A percentile compares a stretch with the other conserved stretches of the same genome.
Conservation (phyloP, 2,329 filamentous ascomycete species). For the Chaetomium sp. region DNA sequence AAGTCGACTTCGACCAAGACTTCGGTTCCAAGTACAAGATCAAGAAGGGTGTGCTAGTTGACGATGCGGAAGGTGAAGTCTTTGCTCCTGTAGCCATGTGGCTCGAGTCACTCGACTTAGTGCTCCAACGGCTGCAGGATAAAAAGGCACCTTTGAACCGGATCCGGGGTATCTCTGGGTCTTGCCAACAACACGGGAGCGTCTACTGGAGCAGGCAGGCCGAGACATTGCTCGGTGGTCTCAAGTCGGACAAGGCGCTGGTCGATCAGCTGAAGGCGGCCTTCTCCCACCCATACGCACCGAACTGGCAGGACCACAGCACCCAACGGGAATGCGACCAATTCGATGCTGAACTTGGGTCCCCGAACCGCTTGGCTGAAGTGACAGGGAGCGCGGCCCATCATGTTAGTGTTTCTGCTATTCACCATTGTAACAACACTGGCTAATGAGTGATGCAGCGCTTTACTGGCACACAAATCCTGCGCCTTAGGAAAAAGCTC, state of each 20-base stretch:
- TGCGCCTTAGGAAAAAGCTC: slow-evolving; percentile 74
- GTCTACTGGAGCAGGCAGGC: slow-evolving; percentile 82
- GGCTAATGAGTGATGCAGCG: slow-evolving; percentile 44
- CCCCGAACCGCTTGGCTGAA: slow-evolving; percentile 61
- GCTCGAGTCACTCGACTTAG: slow-evolving; percentile 85
- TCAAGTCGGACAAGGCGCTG: slow-evolving; percentile 57
- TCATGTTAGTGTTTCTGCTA: slow-evolving; percentile 55
- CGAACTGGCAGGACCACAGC: slow-evolving; percentile 97
- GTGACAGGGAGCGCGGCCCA: slow-evolving; percentile 89
- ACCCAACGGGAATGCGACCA: slow-evolving; percentile 86
- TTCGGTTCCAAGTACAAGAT: slow-evolving; percentile 66
- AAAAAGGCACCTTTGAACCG: slow-evolving; percentile 65
- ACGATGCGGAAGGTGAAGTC: slow-evolving; percentile 78
- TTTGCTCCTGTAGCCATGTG: slow-evolving; percentile 91
- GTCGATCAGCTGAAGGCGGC: slow-evolving; percentile 65
- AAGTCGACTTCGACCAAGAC: slow-evolving; percentile 92
- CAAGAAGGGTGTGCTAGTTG: slow-evolving; percentile 79
- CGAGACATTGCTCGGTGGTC: slow-evolving; percentile 52
- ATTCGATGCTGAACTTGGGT: slow-evolving; percentile 70
- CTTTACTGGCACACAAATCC: slow-evolving; percentile 95
- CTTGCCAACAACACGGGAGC: slow-evolving; percentile 95
- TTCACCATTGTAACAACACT: too few species aligned
- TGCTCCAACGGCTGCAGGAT: slow-evolving; percentile 64
- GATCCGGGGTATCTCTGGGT: slow-evolving; percentile 78
- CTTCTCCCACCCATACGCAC: slow-evolving; percentile 79